These are phyloP conservation scores for Sporothrix brunneoviolacea DNA, from an alignment of 2,329 filamentous ascomycete species.

Conservation along the genomic window DNA sequence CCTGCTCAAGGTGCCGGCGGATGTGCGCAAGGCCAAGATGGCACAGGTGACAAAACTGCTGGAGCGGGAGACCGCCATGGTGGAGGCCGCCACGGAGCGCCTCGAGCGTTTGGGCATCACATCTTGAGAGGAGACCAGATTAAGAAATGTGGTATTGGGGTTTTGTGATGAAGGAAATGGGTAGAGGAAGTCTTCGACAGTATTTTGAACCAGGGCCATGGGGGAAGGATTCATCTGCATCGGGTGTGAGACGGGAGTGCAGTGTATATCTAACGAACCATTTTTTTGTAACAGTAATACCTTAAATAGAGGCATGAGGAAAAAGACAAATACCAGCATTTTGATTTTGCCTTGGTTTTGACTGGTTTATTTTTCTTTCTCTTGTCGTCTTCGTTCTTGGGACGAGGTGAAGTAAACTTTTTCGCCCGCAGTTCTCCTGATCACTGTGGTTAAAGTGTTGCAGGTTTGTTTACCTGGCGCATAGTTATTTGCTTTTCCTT, in stretches of 20 bases:
- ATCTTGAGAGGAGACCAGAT: constrained; percentile 17
- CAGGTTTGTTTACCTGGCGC: too few species aligned
- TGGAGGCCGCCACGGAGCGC: constrained; percentile 58
- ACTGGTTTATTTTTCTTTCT: too few species aligned
- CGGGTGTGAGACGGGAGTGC: too few species aligned
- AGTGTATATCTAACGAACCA: not conserved
- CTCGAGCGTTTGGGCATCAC: constrained; percentile 48
- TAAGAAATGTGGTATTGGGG: too few species aligned
- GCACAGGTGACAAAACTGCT: constrained; percentile 56
- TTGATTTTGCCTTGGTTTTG: too few species aligned
- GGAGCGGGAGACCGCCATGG: constrained; percentile 59
- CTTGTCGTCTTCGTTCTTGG: too few species aligned
- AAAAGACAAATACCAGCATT: too few species aligned
- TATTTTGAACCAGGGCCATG: not conserved
- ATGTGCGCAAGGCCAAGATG: constrained; percentile 57
- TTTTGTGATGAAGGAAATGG: not conserved
- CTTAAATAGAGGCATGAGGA: too few species aligned
- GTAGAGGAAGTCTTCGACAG: not conserved
- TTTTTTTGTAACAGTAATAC: constrained; percentile 2
- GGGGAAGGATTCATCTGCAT: not conserved
- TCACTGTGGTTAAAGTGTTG: too few species aligned
- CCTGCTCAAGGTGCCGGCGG: constrained; percentile 49
- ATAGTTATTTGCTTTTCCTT: too few species aligned
- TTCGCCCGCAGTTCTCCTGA: too few species aligned
- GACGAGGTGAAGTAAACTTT: too few species aligned